Evolutionary conservation across 805 yeast species (phyloP), one percentile per base, ranked within the genome.

Genomic region (Starmerella cellae): DNA sequence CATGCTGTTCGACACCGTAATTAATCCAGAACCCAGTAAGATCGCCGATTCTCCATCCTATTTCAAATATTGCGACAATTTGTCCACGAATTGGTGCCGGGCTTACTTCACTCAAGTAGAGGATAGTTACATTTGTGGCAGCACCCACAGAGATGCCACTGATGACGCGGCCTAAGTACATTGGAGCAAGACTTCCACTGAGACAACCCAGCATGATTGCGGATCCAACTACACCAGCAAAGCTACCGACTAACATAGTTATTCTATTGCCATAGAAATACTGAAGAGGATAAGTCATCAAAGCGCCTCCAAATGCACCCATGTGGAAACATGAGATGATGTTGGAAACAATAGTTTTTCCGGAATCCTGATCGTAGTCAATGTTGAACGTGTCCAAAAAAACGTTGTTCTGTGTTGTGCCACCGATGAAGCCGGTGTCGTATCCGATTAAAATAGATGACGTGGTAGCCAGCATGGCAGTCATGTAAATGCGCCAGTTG

Each of bases 21-120:
- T 42, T 42, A 20, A 42, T 42, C 46, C 46, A 42, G 46, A 42
- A 42, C 14, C 46, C 46, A 2, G 34, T 26, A 2, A 42, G 39
- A 29, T 42, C 46, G 10, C 46, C 46, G 1, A 38, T 34, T 16
- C 46, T 34, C 46, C 46, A 42, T 13, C 46, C 46, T 4, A 42
- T 30, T 22, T 42, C 46, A 20, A 42, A 42, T 8, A 42, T 42
- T 5, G 46, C 42, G 5, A 42, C 45, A 14, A 42, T 42, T 16
- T 42, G 45, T 1, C 45, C 45, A 22, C 45, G 16, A 9, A 42
- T 42, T 2, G 45, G 45, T 14, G 41, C 41, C 4, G 45, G 45
- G 14, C 41, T 37, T 4, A 42, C 45, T n/a, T 42, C 45, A 9
- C 38, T 33, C 21, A 42, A 31, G 21, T 42, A 42, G n/a, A 42